Evolutionary conservation across 2,329 filamentous ascomycete species (phyloP).

Genomic region (Alternaria longipes): DNA sequence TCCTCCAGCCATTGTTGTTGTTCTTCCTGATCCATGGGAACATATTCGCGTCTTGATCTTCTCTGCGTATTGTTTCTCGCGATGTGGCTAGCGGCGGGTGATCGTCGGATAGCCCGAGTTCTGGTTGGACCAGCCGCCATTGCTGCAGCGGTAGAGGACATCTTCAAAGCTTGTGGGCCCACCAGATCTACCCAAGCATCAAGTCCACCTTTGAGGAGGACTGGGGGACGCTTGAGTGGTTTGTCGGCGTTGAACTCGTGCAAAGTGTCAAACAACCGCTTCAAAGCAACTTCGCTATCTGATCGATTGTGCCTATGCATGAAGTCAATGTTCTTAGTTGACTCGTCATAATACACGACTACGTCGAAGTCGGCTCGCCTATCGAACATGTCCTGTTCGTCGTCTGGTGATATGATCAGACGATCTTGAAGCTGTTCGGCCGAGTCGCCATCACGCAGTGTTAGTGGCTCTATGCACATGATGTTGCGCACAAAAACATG

Average conservation of each 20-base stretch:
- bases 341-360: constrained; percentile 89
- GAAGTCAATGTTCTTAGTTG: constrained; percentile 67
- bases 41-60: constrained; percentile 67
- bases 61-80: constrained; percentile 65
- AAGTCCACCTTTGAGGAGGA: constrained; percentile 82
- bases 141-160: constrained; percentile 63
- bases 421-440: constrained; percentile 72
- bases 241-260: constrained; percentile 84
- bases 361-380: constrained; percentile 80
- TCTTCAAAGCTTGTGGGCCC: constrained; percentile 71
- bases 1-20: constrained; percentile 81
- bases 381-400: constrained; percentile 79
- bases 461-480: constrained; percentile 89
- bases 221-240: constrained; percentile 75
- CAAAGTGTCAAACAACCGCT: constrained; percentile 79
- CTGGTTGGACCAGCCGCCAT: constrained; percentile 57
- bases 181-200: constrained; percentile 88
- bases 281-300: constrained; percentile 63
- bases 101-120: constrained; percentile 61
- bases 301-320: constrained; percentile 57
- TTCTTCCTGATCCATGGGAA: constrained; percentile 81
- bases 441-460: constrained; percentile 72
- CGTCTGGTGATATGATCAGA: constrained; percentile 73
- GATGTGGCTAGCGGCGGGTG: constrained; percentile 62
- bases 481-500: constrained; percentile 86